A percentile compares a stretch with the other conserved stretches of the same genome.
These are phyloP conservation scores for Azolla pinnata DNA, from an alignment of 75 land plant species.

Conservation along the genomic window DNA sequence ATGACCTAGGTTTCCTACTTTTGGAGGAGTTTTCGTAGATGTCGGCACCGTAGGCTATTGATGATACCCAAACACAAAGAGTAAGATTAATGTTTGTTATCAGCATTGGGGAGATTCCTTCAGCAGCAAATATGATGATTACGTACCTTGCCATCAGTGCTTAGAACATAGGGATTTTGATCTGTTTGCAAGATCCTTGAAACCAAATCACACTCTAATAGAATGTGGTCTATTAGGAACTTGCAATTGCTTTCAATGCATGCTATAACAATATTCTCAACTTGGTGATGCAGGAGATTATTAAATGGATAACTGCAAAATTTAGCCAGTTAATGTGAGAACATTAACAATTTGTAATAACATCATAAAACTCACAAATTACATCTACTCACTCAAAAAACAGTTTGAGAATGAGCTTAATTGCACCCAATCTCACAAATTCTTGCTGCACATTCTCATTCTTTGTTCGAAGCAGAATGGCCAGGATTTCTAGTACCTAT, in stretches of 20 bases:
- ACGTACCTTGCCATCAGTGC: slow-evolving; percentile 1
- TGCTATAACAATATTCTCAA: slow-evolving; percentile 62
- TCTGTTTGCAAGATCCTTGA: slow-evolving; percentile 79
- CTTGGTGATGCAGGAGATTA: slow-evolving; percentile 86
- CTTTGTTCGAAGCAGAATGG: slow-evolving; percentile 62
- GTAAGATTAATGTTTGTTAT: too few species aligned
- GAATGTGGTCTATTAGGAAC: slow-evolving; percentile 55
- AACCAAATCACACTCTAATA: slow-evolving; percentile 66
- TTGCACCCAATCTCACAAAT: slow-evolving; percentile 57
- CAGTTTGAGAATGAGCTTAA: slow-evolving; percentile 47
- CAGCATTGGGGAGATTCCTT: too few species aligned
- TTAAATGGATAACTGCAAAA: slow-evolving; percentile 88
- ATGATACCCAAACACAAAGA: too few species aligned
- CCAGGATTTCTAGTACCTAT: slow-evolving; percentile 93
- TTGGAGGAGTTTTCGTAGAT: slow-evolving; percentile 56
- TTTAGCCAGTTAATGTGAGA: too few species aligned
- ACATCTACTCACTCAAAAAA: slow-evolving; percentile 76
- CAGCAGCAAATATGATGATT: too few species aligned
- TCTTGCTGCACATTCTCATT: slow-evolving; percentile 81
- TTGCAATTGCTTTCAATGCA: slow-evolving; percentile 68
- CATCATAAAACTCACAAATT: too few species aligned
- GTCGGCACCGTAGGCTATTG: slow-evolving; percentile 51
- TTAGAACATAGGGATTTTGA: slow-evolving; percentile 42
- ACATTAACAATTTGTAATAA: not conserved
- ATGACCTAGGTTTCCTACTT: slow-evolving; percentile 88